phyloP scores from a whole-genome alignment of 306 rosid genomes.

The Nissolia schottii region DNA sequence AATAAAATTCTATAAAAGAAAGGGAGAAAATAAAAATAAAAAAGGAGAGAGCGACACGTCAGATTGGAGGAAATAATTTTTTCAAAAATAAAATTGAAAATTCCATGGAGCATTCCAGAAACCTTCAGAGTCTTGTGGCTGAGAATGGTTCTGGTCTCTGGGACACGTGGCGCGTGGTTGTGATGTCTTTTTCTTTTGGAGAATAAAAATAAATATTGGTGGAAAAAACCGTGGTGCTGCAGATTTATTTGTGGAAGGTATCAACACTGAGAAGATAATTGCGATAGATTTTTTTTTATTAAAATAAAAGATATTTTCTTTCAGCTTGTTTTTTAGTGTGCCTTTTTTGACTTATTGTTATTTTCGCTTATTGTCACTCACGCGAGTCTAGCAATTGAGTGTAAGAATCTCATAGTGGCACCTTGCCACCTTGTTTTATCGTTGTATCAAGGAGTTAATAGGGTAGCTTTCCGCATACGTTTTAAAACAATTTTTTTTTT shows the following conservation, averaged over 20 bases:
- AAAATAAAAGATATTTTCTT: constrained; percentile 18
- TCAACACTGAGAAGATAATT: constrained; percentile 28
- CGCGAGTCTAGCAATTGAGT: not conserved
- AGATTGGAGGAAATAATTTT: constrained; percentile 4
- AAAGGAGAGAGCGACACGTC: constrained; percentile 44
- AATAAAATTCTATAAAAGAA: no score
- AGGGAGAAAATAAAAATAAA: no score
- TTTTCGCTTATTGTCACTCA: not conserved
- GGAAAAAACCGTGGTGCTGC: constrained; percentile 13
- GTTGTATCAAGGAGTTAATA: no score
- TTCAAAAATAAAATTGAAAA: not conserved
- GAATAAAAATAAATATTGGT: not conserved
- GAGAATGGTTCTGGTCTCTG: constrained; percentile 29
- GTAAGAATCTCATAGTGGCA: no score
- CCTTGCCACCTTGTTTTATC: no score
- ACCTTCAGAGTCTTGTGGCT: constrained; percentile 55
- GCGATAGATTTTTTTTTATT: constrained; percentile 25
- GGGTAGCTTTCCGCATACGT: no score
- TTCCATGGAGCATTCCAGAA: constrained; percentile 51
- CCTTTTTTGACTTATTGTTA: constrained; percentile 27
- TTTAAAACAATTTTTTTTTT: no score
- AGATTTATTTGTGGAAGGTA: constrained; percentile 37
- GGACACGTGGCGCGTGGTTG: constrained; percentile 49
- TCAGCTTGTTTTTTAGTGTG: constrained; percentile 20
- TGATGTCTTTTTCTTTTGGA: not conserved